Evolutionary conservation across 257 asterid species (phyloP).

Genomic region (Solanum piurae): DNA sequence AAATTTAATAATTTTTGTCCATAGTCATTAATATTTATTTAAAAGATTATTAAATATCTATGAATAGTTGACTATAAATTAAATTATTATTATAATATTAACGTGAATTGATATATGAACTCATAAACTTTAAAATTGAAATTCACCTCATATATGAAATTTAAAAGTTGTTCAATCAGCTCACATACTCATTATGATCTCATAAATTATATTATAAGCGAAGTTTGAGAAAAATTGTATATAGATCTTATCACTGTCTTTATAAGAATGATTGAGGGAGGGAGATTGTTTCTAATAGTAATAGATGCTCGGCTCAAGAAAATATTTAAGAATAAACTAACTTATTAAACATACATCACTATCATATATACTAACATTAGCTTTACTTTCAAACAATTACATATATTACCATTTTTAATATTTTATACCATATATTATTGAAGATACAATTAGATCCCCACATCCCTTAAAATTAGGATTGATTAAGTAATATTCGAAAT

Average conservation of each 20-base stretch:
- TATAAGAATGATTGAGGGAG: no score
- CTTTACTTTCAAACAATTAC: no score
- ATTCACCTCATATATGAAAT: not conserved
- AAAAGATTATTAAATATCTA: not conserved
- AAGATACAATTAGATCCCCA: no score
- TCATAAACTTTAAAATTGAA: not conserved
- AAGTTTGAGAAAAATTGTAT: no score
- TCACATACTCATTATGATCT: not conserved
- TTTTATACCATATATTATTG: no score
- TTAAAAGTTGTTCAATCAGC: not conserved
- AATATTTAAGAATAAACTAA: not conserved
- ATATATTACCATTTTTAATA: no score
- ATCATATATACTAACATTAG: no score
- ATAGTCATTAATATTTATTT: not conserved
- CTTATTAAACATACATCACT: no score
- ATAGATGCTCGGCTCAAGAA: no score
- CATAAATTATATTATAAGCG: not conserved
- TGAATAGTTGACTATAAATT: not conserved
- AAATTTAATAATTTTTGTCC: not conserved
- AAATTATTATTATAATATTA: not conserved
- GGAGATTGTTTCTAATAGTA: not conserved
- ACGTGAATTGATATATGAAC: not conserved
- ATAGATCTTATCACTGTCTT: not conserved
- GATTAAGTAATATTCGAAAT: no score
- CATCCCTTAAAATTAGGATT: no score